Percentiles rank a stretch among this genome's conserved stretches.
Evolutionary conservation across 805 yeast species (phyloP).

Genomic region (Phaffomyces antillensis): DNA sequence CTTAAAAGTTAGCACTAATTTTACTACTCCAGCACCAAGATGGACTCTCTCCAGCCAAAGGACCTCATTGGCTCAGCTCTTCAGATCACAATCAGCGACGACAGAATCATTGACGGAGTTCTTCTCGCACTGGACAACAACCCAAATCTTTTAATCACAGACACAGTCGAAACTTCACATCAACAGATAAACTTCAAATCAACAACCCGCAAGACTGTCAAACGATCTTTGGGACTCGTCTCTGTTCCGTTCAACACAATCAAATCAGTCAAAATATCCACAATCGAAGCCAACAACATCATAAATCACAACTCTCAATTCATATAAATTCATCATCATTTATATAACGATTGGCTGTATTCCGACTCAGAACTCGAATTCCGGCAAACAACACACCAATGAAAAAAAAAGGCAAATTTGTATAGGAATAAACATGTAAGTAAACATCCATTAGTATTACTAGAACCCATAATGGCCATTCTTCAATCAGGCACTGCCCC

Average conservation of each 20-base stretch:
- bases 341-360: too few species aligned
- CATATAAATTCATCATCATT: constrained; percentile 7
- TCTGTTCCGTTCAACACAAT: constrained; percentile 17
- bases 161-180: constrained; percentile 12
- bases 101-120: constrained; percentile 15
- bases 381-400: neutral
- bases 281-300: constrained; percentile 15
- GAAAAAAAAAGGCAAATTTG: neutral
- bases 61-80: constrained; percentile 19
- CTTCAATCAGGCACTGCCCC: constrained; percentile 18
- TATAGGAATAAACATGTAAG: neutral
- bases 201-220: neutral
- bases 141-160: constrained; percentile 19
- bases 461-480: constrained; percentile 12
- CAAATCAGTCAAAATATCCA: constrained; percentile 9
- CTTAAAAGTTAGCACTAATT: too few species aligned
- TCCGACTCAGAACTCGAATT: too few species aligned
- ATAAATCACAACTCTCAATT: constrained; percentile 11
- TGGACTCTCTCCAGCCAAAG: constrained; percentile 1
- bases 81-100: constrained; percentile 11
- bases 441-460: too few species aligned
- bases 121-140: constrained; percentile 22
- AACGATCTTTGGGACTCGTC: constrained; percentile 17
- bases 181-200: neutral
- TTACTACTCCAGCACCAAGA: neutral